Percentiles rank a stretch among this genome's conserved stretches.
phyloP scores from a whole-genome alignment of 805 yeast genomes.

The Saccharomyces paradoxus region DNA sequence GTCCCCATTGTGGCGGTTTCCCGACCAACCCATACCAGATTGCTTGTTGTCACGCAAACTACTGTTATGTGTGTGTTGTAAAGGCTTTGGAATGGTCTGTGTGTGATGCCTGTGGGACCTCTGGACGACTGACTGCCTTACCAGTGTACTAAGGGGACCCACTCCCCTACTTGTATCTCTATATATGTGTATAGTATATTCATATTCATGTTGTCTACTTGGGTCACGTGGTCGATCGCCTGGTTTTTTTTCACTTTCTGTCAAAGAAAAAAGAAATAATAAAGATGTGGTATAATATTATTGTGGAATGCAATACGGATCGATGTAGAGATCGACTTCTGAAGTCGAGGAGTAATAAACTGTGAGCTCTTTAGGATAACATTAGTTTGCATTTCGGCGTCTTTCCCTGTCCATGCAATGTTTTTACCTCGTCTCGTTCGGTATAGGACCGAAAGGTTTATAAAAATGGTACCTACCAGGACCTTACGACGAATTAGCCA shows the following conservation, averaged over 20 bases:
- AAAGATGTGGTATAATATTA: neutral
- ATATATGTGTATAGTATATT: neutral
- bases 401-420: neutral
- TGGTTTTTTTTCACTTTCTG: neutral
- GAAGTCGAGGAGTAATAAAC: neutral
- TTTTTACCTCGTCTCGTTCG: neutral
- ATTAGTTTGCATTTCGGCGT: neutral
- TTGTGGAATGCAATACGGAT: too few relatives aligned
- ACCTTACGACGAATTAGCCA: neutral
- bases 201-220: neutral
- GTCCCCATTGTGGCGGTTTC: conserved; percentile 14
- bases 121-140: neutral
- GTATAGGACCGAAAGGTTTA: neutral
- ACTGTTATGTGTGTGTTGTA: conserved; percentile 18
- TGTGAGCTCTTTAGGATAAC: neutral
- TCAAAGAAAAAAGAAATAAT: neutral
- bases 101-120: conserved; percentile 10
- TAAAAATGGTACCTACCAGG: neutral
- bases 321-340: too few relatives aligned
- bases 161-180: neutral
- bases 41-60: conserved; percentile 14
- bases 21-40: conserved; percentile 17
- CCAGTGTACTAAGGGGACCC: conserved; percentile 2
- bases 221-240: neutral
- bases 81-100: conserved; percentile 11